Evolutionary conservation across 305 asterid species (phyloP).

Genomic region (Fraxinus baroniana): DNA sequence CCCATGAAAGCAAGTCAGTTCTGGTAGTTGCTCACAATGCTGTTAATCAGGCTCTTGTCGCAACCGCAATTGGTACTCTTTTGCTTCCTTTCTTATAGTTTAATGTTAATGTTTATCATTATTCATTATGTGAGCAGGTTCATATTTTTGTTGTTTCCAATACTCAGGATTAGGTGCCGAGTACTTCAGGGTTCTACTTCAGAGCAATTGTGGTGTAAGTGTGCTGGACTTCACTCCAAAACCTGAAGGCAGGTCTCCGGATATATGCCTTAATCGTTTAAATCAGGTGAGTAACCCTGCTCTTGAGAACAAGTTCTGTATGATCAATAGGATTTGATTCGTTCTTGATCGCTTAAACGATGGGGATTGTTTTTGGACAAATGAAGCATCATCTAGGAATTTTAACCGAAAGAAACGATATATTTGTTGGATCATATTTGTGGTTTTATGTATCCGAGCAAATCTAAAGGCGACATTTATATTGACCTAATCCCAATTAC

Average conservation of each 20-base stretch:
- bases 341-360: not conserved
- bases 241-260: constrained; percentile 58
- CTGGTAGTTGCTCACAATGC: constrained; percentile 98
- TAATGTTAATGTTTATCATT: not conserved
- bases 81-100: not conserved
- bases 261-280: constrained; percentile 77
- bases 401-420: not conserved
- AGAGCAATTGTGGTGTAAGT: constrained; percentile 93
- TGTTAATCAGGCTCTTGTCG: constrained; percentile 93
- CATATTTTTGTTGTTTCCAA: constrained; percentile 6
- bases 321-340: not conserved
- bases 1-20: constrained; percentile 69
- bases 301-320: not conserved
- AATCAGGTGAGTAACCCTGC: constrained; percentile 57
- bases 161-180: constrained; percentile 67
- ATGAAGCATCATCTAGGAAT: not conserved
- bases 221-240: constrained; percentile 86
- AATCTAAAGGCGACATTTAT: not conserved
- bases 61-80: constrained; percentile 81
- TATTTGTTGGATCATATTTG: not conserved
- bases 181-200: constrained; percentile 82
- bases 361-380: not conserved
- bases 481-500: not conserved
- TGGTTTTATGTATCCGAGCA: not conserved
- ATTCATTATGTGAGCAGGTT: constrained; percentile 3